Conservation (phyloP, 2,329 filamentous ascomycete genomes). For the Penicillium sp. region DNA sequence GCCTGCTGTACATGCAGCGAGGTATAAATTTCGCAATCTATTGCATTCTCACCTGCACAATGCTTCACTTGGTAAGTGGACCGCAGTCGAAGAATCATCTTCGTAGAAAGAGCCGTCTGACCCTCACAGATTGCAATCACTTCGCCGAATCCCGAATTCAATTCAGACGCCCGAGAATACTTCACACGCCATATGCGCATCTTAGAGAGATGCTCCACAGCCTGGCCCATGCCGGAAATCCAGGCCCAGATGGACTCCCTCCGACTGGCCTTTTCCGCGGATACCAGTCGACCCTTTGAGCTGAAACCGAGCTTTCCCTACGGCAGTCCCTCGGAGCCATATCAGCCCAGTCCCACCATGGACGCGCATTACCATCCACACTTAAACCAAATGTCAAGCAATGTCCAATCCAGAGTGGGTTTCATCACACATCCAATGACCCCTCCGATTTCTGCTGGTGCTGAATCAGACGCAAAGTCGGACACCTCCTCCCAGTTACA, state of each 20-base stretch:
- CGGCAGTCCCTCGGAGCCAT: slow-evolving; percentile 71
- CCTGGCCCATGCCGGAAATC: slow-evolving; percentile 88
- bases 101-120: slow-evolving; percentile 6
- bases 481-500: slow-evolving; percentile 71
- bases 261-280: slow-evolving; percentile 86
- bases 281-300: slow-evolving; percentile 81
- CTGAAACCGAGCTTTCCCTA: slow-evolving; percentile 86
- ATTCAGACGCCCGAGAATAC: slow-evolving; percentile 80
- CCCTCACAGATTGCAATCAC: slow-evolving; percentile 79
- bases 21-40: slow-evolving; percentile 98
- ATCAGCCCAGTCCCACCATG: slow-evolving; percentile 64
- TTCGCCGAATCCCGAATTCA: slow-evolving; percentile 87
- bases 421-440: slow-evolving; percentile 70
- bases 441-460: slow-evolving; percentile 74
- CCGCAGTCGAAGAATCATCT: background rate
- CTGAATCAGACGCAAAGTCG: slow-evolving; percentile 70
- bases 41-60: slow-evolving; percentile 83
- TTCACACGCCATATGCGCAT: slow-evolving; percentile 95
- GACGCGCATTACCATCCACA: slow-evolving; percentile 56
- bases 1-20: slow-evolving; percentile 87
- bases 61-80: slow-evolving; percentile 81
- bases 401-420: slow-evolving; percentile 53
- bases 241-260: slow-evolving; percentile 87
- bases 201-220: slow-evolving; percentile 78
- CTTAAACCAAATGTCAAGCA: slow-evolving; percentile 50